Evolutionary conservation across 2,329 filamentous ascomycete species (phyloP).

Genomic region (Venturia carpophila): DNA sequence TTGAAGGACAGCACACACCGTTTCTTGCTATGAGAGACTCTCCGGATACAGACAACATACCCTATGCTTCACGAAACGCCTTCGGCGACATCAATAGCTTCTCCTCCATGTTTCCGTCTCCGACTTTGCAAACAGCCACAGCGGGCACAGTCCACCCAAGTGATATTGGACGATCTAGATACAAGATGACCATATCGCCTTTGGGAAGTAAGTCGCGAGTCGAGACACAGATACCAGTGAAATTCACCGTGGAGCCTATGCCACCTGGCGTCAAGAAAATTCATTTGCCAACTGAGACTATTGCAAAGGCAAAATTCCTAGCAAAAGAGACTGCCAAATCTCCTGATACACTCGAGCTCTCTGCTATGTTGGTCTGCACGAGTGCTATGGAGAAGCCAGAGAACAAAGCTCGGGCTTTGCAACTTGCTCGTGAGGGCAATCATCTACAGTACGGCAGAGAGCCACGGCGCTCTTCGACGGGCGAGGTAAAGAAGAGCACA

Average conservation of each 20-base stretch:
- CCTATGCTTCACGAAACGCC: slow-evolving; percentile 20
- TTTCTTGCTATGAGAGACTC: slow-evolving; percentile 16
- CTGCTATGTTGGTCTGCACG: slow-evolving; percentile 79
- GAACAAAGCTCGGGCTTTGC: slow-evolving; percentile 58
- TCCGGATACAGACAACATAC: slow-evolving; percentile 23
- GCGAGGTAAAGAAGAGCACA: slow-evolving; percentile 36
- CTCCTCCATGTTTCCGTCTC: slow-evolving; percentile 11
- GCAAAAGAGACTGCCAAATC: slow-evolving; percentile 62
- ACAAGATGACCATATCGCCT: slow-evolving; percentile 12
- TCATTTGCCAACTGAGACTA: slow-evolving; percentile 80
- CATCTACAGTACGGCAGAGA: slow-evolving; percentile 33
- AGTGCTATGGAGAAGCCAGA: slow-evolving; percentile 76
- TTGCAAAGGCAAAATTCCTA: slow-evolving; percentile 88
- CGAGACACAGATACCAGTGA: slow-evolving; percentile 91
- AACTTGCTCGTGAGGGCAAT: slow-evolving; percentile 36
- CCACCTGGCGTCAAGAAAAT: slow-evolving; percentile 70
- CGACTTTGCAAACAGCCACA: slow-evolving; percentile 7
- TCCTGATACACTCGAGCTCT: slow-evolving; percentile 69
- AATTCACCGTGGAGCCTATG: slow-evolving; percentile 67
- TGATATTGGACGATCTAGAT: slow-evolving; percentile 17
- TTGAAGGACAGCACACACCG: slow-evolving; percentile 15
- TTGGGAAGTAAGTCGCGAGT: slow-evolving; percentile 68
- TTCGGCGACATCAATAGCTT: slow-evolving; percentile 26
- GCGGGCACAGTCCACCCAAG: slow-evolving; percentile 7
- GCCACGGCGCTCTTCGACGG: slow-evolving; percentile 29